Evolutionary conservation across 2,329 filamentous ascomycete genomes (phyloP).

Genomic region (Cryphonectria naterciae): DNA sequence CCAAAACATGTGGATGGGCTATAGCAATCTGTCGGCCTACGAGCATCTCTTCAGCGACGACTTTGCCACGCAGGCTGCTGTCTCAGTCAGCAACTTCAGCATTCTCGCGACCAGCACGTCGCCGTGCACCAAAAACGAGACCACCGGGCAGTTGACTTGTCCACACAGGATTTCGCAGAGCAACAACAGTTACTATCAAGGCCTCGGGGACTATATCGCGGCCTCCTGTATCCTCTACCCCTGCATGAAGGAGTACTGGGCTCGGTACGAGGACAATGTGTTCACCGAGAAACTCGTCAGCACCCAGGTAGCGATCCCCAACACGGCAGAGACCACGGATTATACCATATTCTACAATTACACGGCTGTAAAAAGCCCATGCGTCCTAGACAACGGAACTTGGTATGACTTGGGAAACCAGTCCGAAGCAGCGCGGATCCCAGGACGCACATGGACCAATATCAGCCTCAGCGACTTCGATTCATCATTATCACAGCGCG

Average conservation of each 20-base stretch:
- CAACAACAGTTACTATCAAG: constrained; percentile 4
- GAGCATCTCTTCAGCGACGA: constrained; percentile 28
- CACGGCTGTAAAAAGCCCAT: constrained; percentile 25
- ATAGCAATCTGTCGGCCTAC: constrained; percentile 31
- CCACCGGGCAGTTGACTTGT: constrained; percentile 25
- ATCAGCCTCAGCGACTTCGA: constrained; percentile 13
- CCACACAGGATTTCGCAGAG: constrained; percentile 26
- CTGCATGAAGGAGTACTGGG: constrained; percentile 30
- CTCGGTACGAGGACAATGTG: constrained; percentile 7
- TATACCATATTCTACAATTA: constrained; percentile 19
- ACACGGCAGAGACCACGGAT: constrained; percentile 12
- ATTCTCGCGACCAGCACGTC: constrained; percentile 30
- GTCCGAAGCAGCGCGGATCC: constrained; percentile 18
- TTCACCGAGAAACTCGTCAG: constrained; percentile 25
- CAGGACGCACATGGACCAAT: constrained; percentile 27
- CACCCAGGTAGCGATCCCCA: constrained; percentile 9
- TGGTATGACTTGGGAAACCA: constrained; percentile 26
- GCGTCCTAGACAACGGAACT: constrained; percentile 26
- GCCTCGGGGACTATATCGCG: constrained; percentile 21
- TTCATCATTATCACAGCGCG: background rate
- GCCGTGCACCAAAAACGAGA: constrained; percentile 27
- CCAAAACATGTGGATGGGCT: constrained; percentile 29
- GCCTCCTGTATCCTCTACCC: constrained; percentile 30
- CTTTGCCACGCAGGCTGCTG: constrained; percentile 23
- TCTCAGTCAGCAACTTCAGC: constrained; percentile 32